phyloP scores from a whole-genome alignment of 177 flowering plant genomes.

The Vitis hybrid region DNA sequence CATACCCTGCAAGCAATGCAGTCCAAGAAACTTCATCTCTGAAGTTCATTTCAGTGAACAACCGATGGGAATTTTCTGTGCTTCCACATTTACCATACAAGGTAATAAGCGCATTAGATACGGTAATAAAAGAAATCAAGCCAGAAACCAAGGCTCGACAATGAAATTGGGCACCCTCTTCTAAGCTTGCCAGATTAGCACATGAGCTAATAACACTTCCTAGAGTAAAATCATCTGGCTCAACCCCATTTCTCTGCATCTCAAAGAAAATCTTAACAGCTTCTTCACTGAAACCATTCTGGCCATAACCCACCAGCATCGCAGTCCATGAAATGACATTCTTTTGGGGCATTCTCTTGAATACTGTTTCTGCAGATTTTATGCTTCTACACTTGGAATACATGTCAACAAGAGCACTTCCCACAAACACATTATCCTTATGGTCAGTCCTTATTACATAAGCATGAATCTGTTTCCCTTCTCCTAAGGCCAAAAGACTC shows the following conservation, averaged over 20 bases:
- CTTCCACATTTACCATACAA: constrained; percentile 86
- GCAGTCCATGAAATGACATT: constrained; percentile 96
- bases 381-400: constrained; percentile 69
- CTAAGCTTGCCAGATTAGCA: constrained; percentile 79
- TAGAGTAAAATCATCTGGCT: constrained; percentile 71
- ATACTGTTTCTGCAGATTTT: constrained; percentile 59
- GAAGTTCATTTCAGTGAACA: constrained; percentile 62
- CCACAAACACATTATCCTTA: constrained; percentile 58
- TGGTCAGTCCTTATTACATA: constrained; percentile 47
- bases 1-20: constrained; percentile 71
- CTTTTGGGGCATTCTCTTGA: constrained; percentile 51
- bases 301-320: constrained; percentile 81
- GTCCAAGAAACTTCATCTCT: constrained; percentile 90
- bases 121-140: constrained; percentile 52
- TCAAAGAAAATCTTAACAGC: constrained; percentile 58
- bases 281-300: constrained; percentile 76
- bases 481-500: constrained; percentile 47
- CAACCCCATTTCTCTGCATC: constrained; percentile 68
- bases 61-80: constrained; percentile 44
- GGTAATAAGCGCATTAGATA: constrained; percentile 78
- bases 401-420: constrained; percentile 92
- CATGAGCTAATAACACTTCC: constrained; percentile 87
- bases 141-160: constrained; percentile 66
- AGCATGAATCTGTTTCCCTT: constrained; percentile 76
- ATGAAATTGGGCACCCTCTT: constrained; percentile 87